Evolutionary conservation across 148 eudicot species (phyloP), one percentile per base, ranked within the genome.

Genomic region (Dysphania ambrosioides): DNA sequence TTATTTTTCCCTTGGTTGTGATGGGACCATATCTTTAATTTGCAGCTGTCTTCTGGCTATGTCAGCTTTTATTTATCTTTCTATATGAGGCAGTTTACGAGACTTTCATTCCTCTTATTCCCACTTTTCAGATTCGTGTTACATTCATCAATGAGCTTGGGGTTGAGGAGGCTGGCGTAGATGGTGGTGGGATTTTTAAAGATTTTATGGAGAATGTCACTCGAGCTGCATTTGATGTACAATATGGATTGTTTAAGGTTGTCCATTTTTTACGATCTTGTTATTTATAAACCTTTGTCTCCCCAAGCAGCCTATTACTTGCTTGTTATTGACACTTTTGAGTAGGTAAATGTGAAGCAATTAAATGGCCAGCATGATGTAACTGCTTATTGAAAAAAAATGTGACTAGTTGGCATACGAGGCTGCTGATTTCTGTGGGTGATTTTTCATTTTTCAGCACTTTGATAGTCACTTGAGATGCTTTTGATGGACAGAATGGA

Each of bases 101-200:
- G n/a, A n/a, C n/a, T n/a, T n/a, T n/a, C n/a, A 8, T 36, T 36
- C 16, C 49, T 77, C 41, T 24, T 56, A 5, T 71, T 53, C 42
- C 57, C 30, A n/a, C 41, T 57, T 55, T 80, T 64, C 90, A 95
- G 98, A 86, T 95, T 69, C 98, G 98, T 56, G 83, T 95, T 27
- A 86, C 93, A 38, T 95, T 92, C 79, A 82, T 95, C 36, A 95
- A 95, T 83, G 98, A 95, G 80, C 86, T 95, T 70, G 98, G 98
- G 77, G 98, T 86, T 75, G 98, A 95, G 85, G 98, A 95, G 87
- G 98, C 98, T 78, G 98, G 98, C 61, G 90, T 95, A 73, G 98
- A 95, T 77, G 98, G 98, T 74, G 98, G 98, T 70, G 98, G 98
- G 40, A 95, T 95, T 73, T 95, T 95, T 77, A 95, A 95, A 79